Evolutionary conservation across 805 yeast species (phyloP).

Genomic region (Priceomyces melissophilus): DNA sequence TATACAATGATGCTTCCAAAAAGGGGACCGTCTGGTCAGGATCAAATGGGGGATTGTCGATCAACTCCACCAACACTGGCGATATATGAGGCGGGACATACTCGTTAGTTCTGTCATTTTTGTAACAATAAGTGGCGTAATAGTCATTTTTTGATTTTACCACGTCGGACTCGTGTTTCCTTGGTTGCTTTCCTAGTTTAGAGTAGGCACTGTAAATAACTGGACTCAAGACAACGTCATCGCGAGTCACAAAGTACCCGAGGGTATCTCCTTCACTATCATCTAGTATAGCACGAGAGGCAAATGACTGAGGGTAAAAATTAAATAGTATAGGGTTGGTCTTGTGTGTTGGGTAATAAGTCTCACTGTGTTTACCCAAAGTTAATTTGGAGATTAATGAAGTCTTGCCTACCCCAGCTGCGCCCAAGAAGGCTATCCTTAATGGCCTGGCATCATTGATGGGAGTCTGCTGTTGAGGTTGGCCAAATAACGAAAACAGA

Average conservation of each 20-base stretch:
- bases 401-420: slow-evolving; percentile 57
- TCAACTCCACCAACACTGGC: slow-evolving; percentile 63
- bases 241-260: slow-evolving; percentile 7
- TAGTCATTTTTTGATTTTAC: slow-evolving; percentile 16
- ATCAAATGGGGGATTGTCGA: slow-evolving; percentile 72
- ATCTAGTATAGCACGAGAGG: slow-evolving; percentile 21
- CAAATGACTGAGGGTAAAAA: slow-evolving; percentile 38
- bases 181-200: slow-evolving; percentile 5
- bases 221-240: slow-evolving; percentile 25
- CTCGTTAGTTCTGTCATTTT: slow-evolving; percentile 4
- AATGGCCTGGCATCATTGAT: slow-evolving; percentile 33
- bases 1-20: slow-evolving; percentile 65
- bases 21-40: slow-evolving; percentile 70
- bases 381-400: slow-evolving; percentile 50
- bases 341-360: slow-evolving; percentile 70
- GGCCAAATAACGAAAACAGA: too few relatives aligned
- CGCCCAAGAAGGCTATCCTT: slow-evolving; percentile 61
- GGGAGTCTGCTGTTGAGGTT: background rate
- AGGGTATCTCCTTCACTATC: slow-evolving; percentile 15
- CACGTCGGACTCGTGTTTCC: slow-evolving; percentile 6
- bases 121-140: slow-evolving; percentile 15
- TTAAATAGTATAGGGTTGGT: slow-evolving; percentile 58
- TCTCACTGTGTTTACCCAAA: slow-evolving; percentile 53
- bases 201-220: slow-evolving; percentile 22
- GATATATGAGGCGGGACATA: slow-evolving; percentile 47